Conservation (phyloP, 2,329 filamentous ascomycete species). For the Fusarium keratoplasticum region DNA sequence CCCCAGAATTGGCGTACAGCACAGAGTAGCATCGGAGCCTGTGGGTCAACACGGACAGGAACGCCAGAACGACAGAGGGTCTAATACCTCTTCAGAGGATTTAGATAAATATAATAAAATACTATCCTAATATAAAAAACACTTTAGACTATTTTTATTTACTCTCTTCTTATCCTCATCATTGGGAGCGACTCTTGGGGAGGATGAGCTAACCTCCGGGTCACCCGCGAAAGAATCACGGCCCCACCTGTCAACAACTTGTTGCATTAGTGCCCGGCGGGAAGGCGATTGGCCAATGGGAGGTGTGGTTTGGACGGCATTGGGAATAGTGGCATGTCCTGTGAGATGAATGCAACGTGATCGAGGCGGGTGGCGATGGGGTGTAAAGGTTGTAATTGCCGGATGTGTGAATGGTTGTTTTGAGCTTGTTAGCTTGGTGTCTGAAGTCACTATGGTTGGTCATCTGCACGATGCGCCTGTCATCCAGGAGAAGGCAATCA, state of each 20-base stretch:
- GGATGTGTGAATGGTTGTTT: too few relatives aligned
- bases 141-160: background rate
- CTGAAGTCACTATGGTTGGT: background rate
- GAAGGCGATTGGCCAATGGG: background rate
- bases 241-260: background rate
- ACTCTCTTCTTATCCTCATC: background rate
- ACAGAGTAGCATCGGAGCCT: background rate
- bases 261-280: background rate
- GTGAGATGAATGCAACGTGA: background rate
- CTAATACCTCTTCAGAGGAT: background rate
- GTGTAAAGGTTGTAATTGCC: background rate
- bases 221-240: background rate
- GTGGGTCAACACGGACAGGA: background rate
- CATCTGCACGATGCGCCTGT: background rate
- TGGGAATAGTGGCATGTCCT: conserved; percentile 4
- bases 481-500: background rate
- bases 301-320: background rate
- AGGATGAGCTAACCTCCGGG: background rate
- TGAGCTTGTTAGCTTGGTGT: background rate
- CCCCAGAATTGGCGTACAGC: background rate
- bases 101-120: background rate
- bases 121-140: background rate
- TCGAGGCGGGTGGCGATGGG: background rate
- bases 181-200: background rate
- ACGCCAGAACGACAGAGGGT: background rate